Conservation (phyloP, 345 rosid genomes). For the Salix arbutifolia region DNA sequence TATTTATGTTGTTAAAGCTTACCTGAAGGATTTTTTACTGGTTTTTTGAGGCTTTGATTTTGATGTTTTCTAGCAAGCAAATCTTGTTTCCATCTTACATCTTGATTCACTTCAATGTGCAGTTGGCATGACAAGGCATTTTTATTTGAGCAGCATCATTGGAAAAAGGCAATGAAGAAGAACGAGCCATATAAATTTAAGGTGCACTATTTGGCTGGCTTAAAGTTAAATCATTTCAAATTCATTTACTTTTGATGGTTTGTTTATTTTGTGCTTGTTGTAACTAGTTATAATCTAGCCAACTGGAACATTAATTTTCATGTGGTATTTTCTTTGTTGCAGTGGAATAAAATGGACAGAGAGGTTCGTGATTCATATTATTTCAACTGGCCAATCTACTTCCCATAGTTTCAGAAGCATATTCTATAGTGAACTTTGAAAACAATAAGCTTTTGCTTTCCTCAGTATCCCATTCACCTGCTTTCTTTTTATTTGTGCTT, state of each 20-base stretch:
- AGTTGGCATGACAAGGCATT: slow-evolving; percentile 92
- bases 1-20: too few relatives aligned
- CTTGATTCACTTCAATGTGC: slow-evolving; percentile 25
- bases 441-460: not conserved
- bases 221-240: not conserved
- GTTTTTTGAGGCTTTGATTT: not conserved
- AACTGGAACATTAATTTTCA: not conserved
- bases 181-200: slow-evolving; percentile 71
- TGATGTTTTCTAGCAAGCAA: not conserved
- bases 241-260: not conserved
- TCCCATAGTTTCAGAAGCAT: slow-evolving; percentile 40
- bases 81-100: not conserved
- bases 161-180: slow-evolving; percentile 76
- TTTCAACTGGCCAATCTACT: slow-evolving; percentile 79
- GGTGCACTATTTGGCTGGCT: slow-evolving; percentile 32
- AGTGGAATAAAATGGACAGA: slow-evolving; percentile 87
- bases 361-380: slow-evolving; percentile 69
- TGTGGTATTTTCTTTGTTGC: slow-evolving; percentile 17
- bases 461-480: not conserved
- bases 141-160: slow-evolving; percentile 77
- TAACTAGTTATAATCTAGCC: not conserved
- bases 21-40: not conserved
- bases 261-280: not conserved
- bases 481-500: not conserved
- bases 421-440: not conserved